Base-by-base conservation (phyloP, 371 early-diverging fungal genomes). In the Mucor velutinosus region DNA sequence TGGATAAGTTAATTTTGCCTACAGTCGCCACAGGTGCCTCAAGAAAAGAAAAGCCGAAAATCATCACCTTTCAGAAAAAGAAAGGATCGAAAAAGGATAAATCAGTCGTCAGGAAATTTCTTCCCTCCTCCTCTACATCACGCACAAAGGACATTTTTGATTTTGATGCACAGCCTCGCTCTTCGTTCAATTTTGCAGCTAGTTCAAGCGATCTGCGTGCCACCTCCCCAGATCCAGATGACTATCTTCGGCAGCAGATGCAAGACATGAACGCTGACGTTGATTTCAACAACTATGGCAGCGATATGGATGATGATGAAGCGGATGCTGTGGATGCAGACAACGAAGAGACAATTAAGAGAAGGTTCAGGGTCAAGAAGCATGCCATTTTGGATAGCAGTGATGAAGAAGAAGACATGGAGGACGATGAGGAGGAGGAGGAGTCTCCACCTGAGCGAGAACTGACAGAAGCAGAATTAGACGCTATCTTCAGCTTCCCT, bases 401-500 rank as follows among this genome's bases (percentile, higher is more conserved):
- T 19, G 61, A 60, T 8, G 60, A 60, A 6, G 62, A 62, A 1
- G 17, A 15, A 1, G 33, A 33, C 33, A 32, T 25, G 30, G 30
- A 45, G 4, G 60, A 60, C 1, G 59, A 60, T 11, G 29, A 25
- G 41, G 60, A 43, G 4, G 60, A 43, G 4, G 32, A 49, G 12
- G 6, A n/a, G 32, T n/a, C 27, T 41, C 23, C n/a, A 14, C 4
- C 33, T 25, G 29, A 37, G 45, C 17, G 8, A 58, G 35, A 58
- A 27, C 14, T 60, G 29, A 62, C 62, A 12, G 33, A 60, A 12
- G 60, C 51, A 8, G 25, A 66, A 3, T 17, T 53, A 4, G 49
- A 66, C 41, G 19, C 30, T 7, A 53, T 66, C 21, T 66, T 66
- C 35, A 35, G 27, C 29, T 66, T 66, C 21, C 66, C 66, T 12